phyloP scores from a whole-genome alignment of 306 rosid species.

The Fagus crenata region DNA sequence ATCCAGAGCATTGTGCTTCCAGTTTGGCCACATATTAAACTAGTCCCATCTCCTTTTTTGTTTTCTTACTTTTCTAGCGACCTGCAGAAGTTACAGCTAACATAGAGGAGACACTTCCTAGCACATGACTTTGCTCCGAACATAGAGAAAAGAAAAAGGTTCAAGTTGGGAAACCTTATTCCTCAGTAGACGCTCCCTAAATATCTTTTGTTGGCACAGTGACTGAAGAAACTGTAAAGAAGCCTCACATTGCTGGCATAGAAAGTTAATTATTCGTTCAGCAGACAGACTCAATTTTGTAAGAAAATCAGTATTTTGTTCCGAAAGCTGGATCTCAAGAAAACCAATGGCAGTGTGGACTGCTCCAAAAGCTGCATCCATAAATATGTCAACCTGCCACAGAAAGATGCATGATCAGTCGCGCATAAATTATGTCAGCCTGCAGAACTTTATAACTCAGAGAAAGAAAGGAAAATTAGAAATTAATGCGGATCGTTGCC shows the following conservation, averaged over 20 bases:
- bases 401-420: conserved; percentile 40
- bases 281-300: conserved; percentile 44
- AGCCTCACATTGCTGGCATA: conserved; percentile 94
- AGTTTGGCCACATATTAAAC: neutral
- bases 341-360: conserved; percentile 61
- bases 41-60: neutral
- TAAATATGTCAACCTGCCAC: conserved; percentile 83
- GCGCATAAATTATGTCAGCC: conserved; percentile 19
- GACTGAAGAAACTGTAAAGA: conserved; percentile 90
- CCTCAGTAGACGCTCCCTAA: conserved; percentile 79
- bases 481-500: neutral
- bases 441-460: neutral
- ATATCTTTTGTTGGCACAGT: conserved; percentile 77
- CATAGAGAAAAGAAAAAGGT: conserved; percentile 13
- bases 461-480: neutral
- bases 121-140: conserved; percentile 23
- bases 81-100: conserved; percentile 16
- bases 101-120: conserved; percentile 14
- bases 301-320: conserved; percentile 39
- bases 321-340: conserved; percentile 56
- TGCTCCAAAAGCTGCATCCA: conserved; percentile 94
- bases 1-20: conserved; percentile 1
- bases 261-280: conserved; percentile 63
- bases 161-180: conserved; percentile 65
- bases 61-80: conserved; percentile 3